Conservation (phyloP, 2,329 filamentous ascomycete genomes). For the Thelonectria discophora region DNA sequence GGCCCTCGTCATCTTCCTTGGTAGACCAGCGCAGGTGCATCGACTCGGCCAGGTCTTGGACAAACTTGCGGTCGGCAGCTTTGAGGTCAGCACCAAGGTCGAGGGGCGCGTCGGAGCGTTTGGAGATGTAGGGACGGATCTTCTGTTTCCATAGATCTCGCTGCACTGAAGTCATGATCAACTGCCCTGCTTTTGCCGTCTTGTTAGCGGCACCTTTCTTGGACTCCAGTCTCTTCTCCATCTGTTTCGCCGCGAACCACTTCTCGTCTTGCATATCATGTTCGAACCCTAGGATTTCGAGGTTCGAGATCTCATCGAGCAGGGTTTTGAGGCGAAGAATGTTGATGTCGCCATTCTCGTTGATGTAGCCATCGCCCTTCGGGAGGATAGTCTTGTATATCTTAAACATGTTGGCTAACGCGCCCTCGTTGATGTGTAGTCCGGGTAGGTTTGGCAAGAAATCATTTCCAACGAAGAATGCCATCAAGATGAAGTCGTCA, state of each 20-base stretch:
- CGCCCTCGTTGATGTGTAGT: conserved; percentile 97
- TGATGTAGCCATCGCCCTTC: conserved; percentile 91
- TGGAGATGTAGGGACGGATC: conserved; percentile 83
- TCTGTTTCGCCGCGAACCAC: conserved; percentile 90
- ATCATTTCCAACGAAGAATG: conserved; percentile 99
- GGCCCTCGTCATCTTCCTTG: conserved; percentile 64
- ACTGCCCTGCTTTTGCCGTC: conserved; percentile 63
- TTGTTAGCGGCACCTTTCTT: conserved; percentile 67
- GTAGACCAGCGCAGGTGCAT: conserved; percentile 67
- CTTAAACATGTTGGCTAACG: conserved; percentile 95
- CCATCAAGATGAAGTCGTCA: conserved; percentile 99
- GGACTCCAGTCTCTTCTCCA: conserved; percentile 68
- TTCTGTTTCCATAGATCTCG: conserved; percentile 81
- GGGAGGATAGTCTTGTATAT: conserved; percentile 93
- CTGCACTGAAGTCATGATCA: conserved; percentile 81
- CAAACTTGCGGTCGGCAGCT: conserved; percentile 90
- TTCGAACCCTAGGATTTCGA: conserved; percentile 94
- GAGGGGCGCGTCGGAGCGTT: conserved; percentile 70
- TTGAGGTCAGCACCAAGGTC: conserved; percentile 78
- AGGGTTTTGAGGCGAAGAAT: conserved; percentile 79
- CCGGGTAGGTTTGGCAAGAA: conserved; percentile 97
- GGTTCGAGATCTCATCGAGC: conserved; percentile 83
- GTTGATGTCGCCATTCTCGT: conserved; percentile 93
- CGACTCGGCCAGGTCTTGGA: conserved; percentile 81
- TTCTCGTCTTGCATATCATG: conserved; percentile 85